phyloP scores from a whole-genome alignment of 257 asterid species.

The Fraxinus excelsior region DNA sequence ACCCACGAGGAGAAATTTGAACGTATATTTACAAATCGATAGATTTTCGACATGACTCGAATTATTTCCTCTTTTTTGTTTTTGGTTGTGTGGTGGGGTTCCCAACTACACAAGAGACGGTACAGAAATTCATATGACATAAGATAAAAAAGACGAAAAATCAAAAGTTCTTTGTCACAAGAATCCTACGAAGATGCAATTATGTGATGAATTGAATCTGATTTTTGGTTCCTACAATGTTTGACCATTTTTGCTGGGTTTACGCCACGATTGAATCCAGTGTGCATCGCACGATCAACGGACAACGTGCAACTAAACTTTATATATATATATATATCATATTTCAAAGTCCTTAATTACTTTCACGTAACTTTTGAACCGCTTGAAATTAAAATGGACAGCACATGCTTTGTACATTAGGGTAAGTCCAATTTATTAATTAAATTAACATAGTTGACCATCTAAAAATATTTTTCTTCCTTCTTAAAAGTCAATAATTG shows the following conservation, averaged over 20 bases:
- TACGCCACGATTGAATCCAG: constrained; percentile 42
- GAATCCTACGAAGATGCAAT: neutral
- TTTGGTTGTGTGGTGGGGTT: neutral
- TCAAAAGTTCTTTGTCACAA: neutral
- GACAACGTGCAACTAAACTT: neutral
- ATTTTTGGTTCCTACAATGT: constrained; percentile 2
- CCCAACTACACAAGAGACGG: neutral
- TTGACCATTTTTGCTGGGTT: constrained; percentile 39
- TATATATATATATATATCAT: neutral
- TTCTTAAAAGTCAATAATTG: too few relatives aligned
- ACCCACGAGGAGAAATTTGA: too few relatives aligned
- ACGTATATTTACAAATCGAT: too few relatives aligned
- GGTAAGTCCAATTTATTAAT: neutral
- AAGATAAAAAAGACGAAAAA: neutral
- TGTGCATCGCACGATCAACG: neutral
- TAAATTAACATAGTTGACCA: constrained; percentile 29
- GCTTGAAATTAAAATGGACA: neutral
- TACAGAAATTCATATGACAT: neutral
- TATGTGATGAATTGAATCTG: neutral
- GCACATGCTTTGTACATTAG: neutral
- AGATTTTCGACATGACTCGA: too few relatives aligned
- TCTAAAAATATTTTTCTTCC: neutral
- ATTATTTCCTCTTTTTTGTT: too few relatives aligned
- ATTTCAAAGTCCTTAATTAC: neutral
- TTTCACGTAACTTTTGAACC: neutral